Evolutionary conservation across 768 basidiomycete genomes (phyloP).

Genomic region (Glaciozyma antarctica): DNA sequence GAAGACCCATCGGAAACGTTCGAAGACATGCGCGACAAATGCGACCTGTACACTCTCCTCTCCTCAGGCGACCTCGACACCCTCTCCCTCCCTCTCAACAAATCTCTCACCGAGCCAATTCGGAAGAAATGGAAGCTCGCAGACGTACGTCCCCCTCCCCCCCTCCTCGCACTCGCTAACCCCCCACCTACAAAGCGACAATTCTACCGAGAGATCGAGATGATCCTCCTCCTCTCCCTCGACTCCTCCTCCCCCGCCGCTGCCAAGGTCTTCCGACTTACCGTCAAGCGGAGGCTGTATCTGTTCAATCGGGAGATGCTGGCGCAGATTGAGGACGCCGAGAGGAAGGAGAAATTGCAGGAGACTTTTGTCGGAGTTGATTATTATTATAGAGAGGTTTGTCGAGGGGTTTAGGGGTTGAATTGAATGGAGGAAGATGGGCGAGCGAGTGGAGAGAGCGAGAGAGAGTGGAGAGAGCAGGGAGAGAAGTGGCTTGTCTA

Average conservation of each 20-base stretch:
- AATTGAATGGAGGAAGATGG: no score
- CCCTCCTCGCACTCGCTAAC: not conserved
- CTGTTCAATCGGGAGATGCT: constrained; percentile 71
- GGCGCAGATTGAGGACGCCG: constrained; percentile 68
- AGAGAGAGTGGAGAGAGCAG: no score
- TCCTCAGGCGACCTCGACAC: constrained; percentile 50
- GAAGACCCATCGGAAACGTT: constrained; percentile 98
- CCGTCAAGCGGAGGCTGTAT: constrained; percentile 81
- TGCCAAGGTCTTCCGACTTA: constrained; percentile 63
- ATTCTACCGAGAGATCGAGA: constrained; percentile 83
- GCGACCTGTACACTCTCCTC: constrained; percentile 73
- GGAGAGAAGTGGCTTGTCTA: not conserved
- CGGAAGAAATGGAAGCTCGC: constrained; percentile 80
- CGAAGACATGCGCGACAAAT: constrained; percentile 87
- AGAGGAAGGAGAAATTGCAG: constrained; percentile 77
- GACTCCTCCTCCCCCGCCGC: constrained; percentile 24
- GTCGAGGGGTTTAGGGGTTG: constrained; percentile 41
- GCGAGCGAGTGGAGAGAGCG: no score
- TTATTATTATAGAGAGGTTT: constrained; percentile 76
- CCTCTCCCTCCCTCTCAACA: constrained; percentile 47
- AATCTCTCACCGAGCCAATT: constrained; percentile 65
- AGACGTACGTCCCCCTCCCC: constrained; percentile 48
- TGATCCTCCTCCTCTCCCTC: constrained; percentile 63
- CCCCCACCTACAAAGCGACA: constrained; percentile 57
- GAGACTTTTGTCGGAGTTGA: constrained; percentile 82